phyloP scores from a whole-genome alignment of 805 yeast species.

The Torulaspora quercuum region DNA sequence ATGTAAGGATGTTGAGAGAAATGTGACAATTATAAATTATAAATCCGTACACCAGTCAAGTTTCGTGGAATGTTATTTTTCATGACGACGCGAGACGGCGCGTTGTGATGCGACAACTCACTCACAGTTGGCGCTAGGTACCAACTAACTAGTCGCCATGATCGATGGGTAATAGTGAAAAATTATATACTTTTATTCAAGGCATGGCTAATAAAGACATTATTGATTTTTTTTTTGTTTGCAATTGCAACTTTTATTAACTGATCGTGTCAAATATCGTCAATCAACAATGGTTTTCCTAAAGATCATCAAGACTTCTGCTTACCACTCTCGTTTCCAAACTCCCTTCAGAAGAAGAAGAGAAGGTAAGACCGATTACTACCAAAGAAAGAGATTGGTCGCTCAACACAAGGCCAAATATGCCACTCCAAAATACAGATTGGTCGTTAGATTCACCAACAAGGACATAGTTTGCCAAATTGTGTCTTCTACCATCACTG shows the following conservation, averaged over 20 bases:
- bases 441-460: conserved; percentile 99
- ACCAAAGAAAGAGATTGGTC: conserved; percentile 99
- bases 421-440: conserved; percentile 99
- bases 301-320: conserved; percentile 62
- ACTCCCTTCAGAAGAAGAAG: conserved; percentile 99
- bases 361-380: conserved; percentile 99
- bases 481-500: conserved; percentile 92
- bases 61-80: no score
- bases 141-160: no score
- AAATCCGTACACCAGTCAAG: conserved; percentile 2
- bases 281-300: conserved; percentile 13
- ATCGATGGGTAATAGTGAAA: conserved; percentile 1
- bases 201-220: no score
- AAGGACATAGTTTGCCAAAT: conserved; percentile 98
- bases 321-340: conserved; percentile 99
- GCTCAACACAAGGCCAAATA: conserved; percentile 99
- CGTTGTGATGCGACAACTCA: conserved; percentile 2
- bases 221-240: no score
- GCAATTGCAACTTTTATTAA: not conserved
- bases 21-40: not conserved
- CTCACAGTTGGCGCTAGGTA: no score
- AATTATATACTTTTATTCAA: no score
- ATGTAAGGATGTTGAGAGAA: no score
- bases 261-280: not conserved
- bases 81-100: conserved; percentile 5